Evolutionary conservation across 371 early-diverging fungal species (phyloP).

Genomic region (Massospora cicadina): DNA sequence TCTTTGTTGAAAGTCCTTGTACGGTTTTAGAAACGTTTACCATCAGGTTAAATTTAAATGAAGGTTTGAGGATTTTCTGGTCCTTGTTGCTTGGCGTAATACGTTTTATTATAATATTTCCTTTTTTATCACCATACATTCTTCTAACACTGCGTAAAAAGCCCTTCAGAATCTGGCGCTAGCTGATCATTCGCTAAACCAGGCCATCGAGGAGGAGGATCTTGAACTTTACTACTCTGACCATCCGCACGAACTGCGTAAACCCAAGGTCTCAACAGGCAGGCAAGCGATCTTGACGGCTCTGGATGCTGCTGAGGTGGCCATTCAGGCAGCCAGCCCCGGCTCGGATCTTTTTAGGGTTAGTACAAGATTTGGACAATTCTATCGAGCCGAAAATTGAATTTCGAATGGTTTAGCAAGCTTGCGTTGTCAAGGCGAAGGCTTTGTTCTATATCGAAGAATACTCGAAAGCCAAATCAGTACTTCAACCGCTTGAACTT

Average conservation of each 20-base stretch:
- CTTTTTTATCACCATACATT: too few species aligned
- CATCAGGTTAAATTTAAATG: too few species aligned
- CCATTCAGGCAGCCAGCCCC: conserved; percentile 8
- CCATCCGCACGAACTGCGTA: conserved; percentile 16
- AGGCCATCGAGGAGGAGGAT: conserved; percentile 12
- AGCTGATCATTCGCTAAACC: conserved; percentile 22
- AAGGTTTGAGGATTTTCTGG: too few species aligned
- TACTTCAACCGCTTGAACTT: conserved; percentile 25
- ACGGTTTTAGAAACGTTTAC: too few species aligned
- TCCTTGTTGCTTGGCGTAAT: too few species aligned
- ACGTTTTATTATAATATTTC: too few species aligned
- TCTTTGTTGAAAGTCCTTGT: too few species aligned
- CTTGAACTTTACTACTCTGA: conserved; percentile 15
- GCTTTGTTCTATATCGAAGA: background rate
- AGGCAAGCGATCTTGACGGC: background rate
- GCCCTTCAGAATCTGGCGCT: conserved; percentile 26
- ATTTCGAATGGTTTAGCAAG: background rate
- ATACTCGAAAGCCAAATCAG: background rate
- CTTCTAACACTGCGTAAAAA: too few species aligned
- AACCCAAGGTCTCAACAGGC: conserved; percentile 13
- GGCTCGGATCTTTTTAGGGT: background rate
- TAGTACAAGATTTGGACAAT: too few species aligned
- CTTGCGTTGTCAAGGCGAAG: conserved; percentile 1
- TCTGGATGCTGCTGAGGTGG: conserved; percentile 9
- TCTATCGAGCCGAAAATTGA: too few species aligned